Evolutionary conservation across 2,329 filamentous ascomycete species (phyloP), one percentile per base, ranked within the genome.

Genomic region (Alternaria conjuncta): DNA sequence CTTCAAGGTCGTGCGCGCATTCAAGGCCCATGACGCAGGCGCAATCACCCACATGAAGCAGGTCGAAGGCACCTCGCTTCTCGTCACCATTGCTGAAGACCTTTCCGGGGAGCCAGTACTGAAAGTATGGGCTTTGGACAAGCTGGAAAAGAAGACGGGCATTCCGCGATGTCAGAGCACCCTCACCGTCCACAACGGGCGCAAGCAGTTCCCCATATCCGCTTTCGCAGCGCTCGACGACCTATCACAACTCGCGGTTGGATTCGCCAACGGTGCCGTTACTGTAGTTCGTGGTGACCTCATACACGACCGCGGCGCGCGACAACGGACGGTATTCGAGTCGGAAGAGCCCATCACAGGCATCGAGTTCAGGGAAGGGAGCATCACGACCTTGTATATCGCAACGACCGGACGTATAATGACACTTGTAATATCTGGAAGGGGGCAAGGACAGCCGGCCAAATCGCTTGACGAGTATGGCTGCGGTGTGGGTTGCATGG

Each of bases 61-160:
- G 82, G 87, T 98, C 28, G 92, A 94, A 68, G 92, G 92, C 36
- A 97, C 94, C 1, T 90, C 93, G 57, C 82, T 97, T 66, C 85
- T 99, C 26, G 89, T 97, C 36, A 98, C 96, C 0, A 85, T 95
- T 63, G 88, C 91, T 63, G 96, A 99, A 81, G 94, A 98, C 74
- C 84, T 97, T 56, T 92, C 92, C 43, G 91, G 88, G 72, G 94
- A 98, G 72, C 95, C 96, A 0, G 87, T 95, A 20, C 82, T 99
- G 64, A 98, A 97, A 79, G 95, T 98, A n/a, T 99, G 96, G 96
- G 95, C 93, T 21, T 85, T 99, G 71, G 94, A 98, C 78, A 96
- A 94, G 81, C 86, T 91, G 5, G 93, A 97, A 70, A 98, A 96
- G 86, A 98, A 96, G 86, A 96, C 93, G 5, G 94, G 94, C 45